Conservation (phyloP, 2,329 filamentous ascomycete species). For the Phaeoacremonium minimum region DNA sequence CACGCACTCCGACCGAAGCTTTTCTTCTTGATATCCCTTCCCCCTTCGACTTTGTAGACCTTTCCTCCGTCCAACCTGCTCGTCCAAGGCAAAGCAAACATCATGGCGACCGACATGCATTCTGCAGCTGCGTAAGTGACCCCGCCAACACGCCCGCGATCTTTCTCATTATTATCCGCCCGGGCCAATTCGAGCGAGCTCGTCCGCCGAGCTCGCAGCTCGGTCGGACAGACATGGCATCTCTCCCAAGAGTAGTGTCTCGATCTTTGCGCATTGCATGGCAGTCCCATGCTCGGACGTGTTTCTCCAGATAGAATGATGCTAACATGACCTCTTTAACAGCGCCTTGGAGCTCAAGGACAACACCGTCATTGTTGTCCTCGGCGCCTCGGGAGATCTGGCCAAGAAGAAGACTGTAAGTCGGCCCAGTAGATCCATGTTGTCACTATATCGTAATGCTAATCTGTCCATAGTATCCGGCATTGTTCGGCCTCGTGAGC, state of each 20-base stretch:
- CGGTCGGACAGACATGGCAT: no score
- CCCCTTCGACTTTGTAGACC: no score
- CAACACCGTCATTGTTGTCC: slow-evolving; percentile 93
- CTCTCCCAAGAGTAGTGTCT: no score
- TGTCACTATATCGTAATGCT: slow-evolving; percentile 15
- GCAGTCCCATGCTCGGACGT: no score
- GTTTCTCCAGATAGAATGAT: slow-evolving; percentile 17
- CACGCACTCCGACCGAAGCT: no score
- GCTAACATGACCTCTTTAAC: slow-evolving; percentile 28
- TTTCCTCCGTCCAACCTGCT: no score
- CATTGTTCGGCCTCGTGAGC: slow-evolving; percentile 94
- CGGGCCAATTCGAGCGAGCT: no score
- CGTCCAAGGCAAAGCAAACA: no score
- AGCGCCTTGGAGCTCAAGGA: slow-evolving; percentile 95
- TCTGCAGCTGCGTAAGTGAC: slow-evolving; percentile 22
- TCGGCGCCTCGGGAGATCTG: slow-evolving; percentile 94
- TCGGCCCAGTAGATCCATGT: slow-evolving; percentile 7
- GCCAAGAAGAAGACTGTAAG: slow-evolving; percentile 99
- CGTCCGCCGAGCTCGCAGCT: no score
- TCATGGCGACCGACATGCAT: slow-evolving; percentile 22
- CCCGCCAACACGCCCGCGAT: slow-evolving; percentile 6
- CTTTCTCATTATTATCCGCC: no score
- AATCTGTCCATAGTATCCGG: slow-evolving; percentile 70
- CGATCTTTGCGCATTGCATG: background rate
- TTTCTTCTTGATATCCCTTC: no score